These are phyloP conservation scores for Trypanosoma platydactyli DNA, from an alignment of 208 protist species.

Conservation along the genomic window DNA sequence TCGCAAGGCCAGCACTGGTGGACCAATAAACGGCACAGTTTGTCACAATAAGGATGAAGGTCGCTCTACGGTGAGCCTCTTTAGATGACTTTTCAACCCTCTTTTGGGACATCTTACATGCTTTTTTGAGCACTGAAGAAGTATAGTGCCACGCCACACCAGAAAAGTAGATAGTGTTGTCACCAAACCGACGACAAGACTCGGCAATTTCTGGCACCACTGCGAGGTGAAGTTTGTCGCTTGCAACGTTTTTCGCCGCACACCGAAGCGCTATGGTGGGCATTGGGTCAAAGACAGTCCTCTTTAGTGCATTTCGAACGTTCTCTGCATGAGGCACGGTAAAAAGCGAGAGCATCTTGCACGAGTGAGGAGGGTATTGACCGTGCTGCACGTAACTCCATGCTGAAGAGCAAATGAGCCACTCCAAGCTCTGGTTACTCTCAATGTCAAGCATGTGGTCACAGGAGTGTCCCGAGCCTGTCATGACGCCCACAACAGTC, in stretches of 20 bases:
- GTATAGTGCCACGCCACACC: slow-evolving; percentile 64
- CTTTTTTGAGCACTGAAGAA: slow-evolving; percentile 41
- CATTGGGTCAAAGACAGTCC: slow-evolving; percentile 49
- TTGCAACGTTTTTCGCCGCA: slow-evolving; percentile 31
- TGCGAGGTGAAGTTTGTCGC: slow-evolving; percentile 51
- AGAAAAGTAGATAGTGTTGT: slow-evolving; percentile 76
- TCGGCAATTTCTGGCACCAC: slow-evolving; percentile 55
- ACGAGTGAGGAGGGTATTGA: slow-evolving; percentile 15
- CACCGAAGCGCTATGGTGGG: slow-evolving; percentile 55
- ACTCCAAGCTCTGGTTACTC: slow-evolving; percentile 12
- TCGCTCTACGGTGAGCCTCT: no score
- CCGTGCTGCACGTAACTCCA: slow-evolving; percentile 19
- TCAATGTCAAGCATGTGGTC: slow-evolving; percentile 48
- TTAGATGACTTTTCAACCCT: slow-evolving; percentile 3
- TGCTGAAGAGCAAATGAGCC: slow-evolving; percentile 24
- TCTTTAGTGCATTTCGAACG: slow-evolving; percentile 40
- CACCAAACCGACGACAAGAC: slow-evolving; percentile 55
- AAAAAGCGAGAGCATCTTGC: slow-evolving; percentile 37
- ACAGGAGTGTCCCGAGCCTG: slow-evolving; percentile 27
- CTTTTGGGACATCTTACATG: neutral
- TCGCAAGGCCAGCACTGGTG: slow-evolving; percentile 50
- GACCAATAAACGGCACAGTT: slow-evolving; percentile 73
- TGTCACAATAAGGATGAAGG: slow-evolving; percentile 56
- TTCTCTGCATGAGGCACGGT: slow-evolving; percentile 40
- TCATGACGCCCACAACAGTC: slow-evolving; percentile 45